phyloP scores from a whole-genome alignment of 164 flowering plant species.

The Liriodendron chinense region DNA sequence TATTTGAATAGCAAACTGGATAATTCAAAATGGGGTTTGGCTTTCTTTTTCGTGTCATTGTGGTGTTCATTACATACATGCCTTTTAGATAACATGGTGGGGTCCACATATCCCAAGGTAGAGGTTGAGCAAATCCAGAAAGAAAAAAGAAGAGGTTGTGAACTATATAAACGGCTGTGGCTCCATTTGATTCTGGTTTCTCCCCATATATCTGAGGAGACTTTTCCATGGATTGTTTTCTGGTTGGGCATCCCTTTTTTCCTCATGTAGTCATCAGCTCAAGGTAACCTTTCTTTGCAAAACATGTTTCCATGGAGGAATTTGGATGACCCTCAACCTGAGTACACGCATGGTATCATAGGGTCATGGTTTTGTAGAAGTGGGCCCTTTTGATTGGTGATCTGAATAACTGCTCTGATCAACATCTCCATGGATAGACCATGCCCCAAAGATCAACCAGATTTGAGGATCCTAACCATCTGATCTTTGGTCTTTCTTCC shows the following conservation, averaged over 20 bases:
- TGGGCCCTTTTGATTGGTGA: not conserved
- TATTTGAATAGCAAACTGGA: not conserved
- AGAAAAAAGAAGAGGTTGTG: not conserved
- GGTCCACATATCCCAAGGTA: not conserved
- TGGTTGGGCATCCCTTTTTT: constrained; percentile 22
- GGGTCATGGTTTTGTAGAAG: not conserved
- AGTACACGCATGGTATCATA: not conserved
- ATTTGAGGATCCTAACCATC: not conserved
- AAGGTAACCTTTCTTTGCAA: constrained; percentile 16
- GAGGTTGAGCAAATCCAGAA: not conserved
- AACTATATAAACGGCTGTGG: not conserved
- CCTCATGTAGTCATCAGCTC: constrained; percentile 21
- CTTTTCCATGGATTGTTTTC: constrained; percentile 26
- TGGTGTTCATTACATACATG: not conserved
- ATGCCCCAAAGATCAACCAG: too few relatives aligned
- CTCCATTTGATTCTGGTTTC: not conserved
- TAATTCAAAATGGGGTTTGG: not conserved
- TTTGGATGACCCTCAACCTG: too few relatives aligned
- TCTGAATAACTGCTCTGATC: not conserved
- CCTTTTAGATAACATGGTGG: not conserved
- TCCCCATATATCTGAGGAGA: not conserved
- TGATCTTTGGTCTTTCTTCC: too few relatives aligned
- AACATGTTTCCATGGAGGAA: not conserved
- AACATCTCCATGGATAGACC: not conserved
- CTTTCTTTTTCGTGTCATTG: not conserved